These are phyloP conservation scores for Trichosporon faecale DNA, from an alignment of 1,284 basidiomycete species.

Conservation along the genomic window DNA sequence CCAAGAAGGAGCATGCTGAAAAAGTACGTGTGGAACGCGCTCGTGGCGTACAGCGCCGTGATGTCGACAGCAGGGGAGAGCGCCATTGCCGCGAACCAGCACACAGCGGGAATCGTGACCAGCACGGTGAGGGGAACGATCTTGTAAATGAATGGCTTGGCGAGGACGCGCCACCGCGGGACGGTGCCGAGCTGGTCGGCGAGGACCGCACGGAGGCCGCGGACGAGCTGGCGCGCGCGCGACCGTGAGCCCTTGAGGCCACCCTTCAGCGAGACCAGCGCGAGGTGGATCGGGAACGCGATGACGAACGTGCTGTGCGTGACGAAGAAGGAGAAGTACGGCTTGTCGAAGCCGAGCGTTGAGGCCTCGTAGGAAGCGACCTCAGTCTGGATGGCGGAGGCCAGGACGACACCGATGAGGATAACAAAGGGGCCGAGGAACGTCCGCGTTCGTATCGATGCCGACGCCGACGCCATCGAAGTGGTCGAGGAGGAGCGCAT, in stretches of 20 bases:
- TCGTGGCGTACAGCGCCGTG: conserved; percentile 47
- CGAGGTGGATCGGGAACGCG: conserved; percentile 45
- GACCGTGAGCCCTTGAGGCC: background rate
- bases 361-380: conserved; percentile 39
- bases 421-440: conserved; percentile 38
- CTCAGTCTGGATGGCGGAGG: conserved; percentile 49
- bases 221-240: conserved; percentile 17
- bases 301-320: conserved; percentile 50
- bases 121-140: conserved; percentile 39
- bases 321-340: conserved; percentile 52
- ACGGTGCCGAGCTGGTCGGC: conserved; percentile 24
- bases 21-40: conserved; percentile 44
- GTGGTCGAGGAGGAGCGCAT: background rate
- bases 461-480: background rate
- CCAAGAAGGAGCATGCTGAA: conserved; percentile 47
- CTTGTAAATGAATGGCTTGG: conserved; percentile 27
- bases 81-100: conserved; percentile 46
- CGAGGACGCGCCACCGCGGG: conserved; percentile 33
- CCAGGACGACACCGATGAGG: conserved; percentile 44
- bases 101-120: conserved; percentile 39
- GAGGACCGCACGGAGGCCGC: conserved; percentile 21
- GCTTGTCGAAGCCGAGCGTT: conserved; percentile 41
- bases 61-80: conserved; percentile 43
- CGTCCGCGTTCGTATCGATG: background rate
- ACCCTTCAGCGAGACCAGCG: conserved; percentile 25